Evolutionary conservation across 1,139 yeast species (phyloP), one percentile per base, ranked within the genome.

Genomic region (Candida frijolesensis): DNA sequence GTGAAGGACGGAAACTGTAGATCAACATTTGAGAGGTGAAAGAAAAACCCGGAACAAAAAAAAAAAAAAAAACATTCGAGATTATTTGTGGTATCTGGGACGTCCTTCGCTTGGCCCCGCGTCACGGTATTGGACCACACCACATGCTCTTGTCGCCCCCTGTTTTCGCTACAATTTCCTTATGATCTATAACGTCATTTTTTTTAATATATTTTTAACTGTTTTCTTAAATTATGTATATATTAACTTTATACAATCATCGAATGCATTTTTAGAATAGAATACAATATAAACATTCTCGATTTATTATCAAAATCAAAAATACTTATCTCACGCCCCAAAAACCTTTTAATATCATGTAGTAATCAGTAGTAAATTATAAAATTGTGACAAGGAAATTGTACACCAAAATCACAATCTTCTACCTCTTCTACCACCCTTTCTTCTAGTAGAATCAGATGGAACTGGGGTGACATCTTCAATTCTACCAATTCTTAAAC

Each of bases 351-450:
- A 42, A 16, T 35, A 38, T 38, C 29, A 38, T 38, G 42, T 38
- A 38, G 42, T n/a, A 5, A 22, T 37, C n/a, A 38, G 30, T 34
- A 43, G 40, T 29, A 43, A 19, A 27, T 29, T 8, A 25, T 25
- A 25, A 25, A 41, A 25, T 16, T 29, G 18, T 29, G 15, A 41
- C 29, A 30, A 41, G n/a, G 14, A 34, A 34, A 33, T 43, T 16
- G 45, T 33, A 33, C 10, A 32, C 14, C 43, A 44, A 44, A 50
- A 53, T 52, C 85, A 92, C 83, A 92, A 89, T 89, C 99, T 91
- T 88, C 99, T 94, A 92, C 99, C 99, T 88, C 99, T 92, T 87
- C 99, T 95, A 89, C 99, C 99, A 90, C 99, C 99, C 96, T 95
- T 95, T 89, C 96, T 90, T 88, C 99, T 95, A 80, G 99, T 95